phyloP scores from a whole-genome alignment of 305 asterid species.

The Plantago rigida region DNA sequence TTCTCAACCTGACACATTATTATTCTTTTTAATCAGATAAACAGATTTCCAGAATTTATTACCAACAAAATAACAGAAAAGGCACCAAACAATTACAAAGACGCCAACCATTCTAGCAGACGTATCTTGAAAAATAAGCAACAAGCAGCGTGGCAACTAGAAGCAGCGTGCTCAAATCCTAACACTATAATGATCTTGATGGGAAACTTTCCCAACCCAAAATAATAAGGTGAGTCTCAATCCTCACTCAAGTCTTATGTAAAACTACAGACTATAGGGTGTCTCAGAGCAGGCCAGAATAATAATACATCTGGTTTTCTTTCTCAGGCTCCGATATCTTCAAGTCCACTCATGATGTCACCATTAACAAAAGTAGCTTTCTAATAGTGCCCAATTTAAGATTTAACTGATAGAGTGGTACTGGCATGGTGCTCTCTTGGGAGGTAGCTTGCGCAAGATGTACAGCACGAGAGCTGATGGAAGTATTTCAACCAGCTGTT shows the following conservation, averaged over 20 bases:
- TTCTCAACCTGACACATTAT: too few species aligned
- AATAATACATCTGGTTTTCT: slow-evolving; percentile 36
- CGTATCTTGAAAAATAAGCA: too few species aligned
- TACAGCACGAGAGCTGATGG: slow-evolving; percentile 87
- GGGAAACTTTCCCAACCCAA: too few species aligned
- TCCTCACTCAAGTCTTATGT: background rate
- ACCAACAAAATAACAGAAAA: too few species aligned
- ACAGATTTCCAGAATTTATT: too few species aligned
- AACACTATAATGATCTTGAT: background rate
- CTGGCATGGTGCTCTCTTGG: slow-evolving; percentile 66
- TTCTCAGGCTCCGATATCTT: slow-evolving; percentile 30
- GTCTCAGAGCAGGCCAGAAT: slow-evolving; percentile 32
- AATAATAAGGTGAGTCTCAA: slow-evolving; percentile 7
- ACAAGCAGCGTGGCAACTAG: too few species aligned
- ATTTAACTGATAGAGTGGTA: slow-evolving; percentile 73
- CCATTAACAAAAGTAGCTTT: slow-evolving; percentile 14
- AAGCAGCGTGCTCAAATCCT: background rate
- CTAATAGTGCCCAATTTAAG: background rate
- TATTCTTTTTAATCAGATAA: too few species aligned
- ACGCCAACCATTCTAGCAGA: too few species aligned
- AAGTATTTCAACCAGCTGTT: slow-evolving; percentile 84
- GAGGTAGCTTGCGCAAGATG: slow-evolving; percentile 87
- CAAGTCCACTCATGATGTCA: slow-evolving; percentile 11
- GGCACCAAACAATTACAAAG: too few species aligned
- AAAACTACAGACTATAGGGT: slow-evolving; percentile 5